Percentiles rank a stretch among this genome's conserved stretches.
These are phyloP conservation scores for Didymella segeticola DNA, from an alignment of 2,329 filamentous ascomycete genomes.

Conservation along the genomic window DNA sequence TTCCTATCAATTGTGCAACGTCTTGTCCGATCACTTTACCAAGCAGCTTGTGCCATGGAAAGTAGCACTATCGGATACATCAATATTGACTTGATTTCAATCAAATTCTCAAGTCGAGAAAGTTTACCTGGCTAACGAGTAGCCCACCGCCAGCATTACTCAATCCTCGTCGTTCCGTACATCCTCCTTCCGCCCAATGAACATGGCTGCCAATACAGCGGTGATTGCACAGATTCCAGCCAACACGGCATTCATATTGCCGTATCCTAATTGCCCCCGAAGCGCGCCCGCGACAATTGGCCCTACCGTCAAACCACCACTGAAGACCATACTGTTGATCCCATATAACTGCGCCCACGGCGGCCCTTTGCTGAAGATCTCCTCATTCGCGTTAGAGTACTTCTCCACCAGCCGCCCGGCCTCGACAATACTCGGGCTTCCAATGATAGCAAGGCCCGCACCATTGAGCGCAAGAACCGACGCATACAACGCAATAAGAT, in stretches of 20 bases:
- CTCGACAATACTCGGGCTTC: conserved; percentile 64
- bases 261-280: conserved; percentile 61
- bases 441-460: conserved; percentile 61
- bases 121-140: not conserved
- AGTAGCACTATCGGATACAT: no score
- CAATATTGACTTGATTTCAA: not conserved
- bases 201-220: conserved; percentile 53
- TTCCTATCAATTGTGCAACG: no score
- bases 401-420: conserved; percentile 61
- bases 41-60: no score
- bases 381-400: conserved; percentile 62
- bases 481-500: conserved; percentile 52
- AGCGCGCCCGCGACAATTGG: conserved; percentile 63
- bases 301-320: conserved; percentile 64
- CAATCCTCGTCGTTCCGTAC: not conserved
- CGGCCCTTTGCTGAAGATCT: conserved; percentile 61
- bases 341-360: conserved; percentile 72
- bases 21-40: no score
- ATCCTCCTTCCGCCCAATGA: conserved; percentile 46
- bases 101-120: not conserved
- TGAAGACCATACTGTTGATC: conserved; percentile 69
- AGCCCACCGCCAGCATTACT: not conserved
- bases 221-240: conserved; percentile 56
- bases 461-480: conserved; percentile 57
- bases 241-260: conserved; percentile 62